These are phyloP conservation scores for Westerdykella ornata DNA, from an alignment of 2,329 filamentous ascomycete genomes.

Conservation along the genomic window DNA sequence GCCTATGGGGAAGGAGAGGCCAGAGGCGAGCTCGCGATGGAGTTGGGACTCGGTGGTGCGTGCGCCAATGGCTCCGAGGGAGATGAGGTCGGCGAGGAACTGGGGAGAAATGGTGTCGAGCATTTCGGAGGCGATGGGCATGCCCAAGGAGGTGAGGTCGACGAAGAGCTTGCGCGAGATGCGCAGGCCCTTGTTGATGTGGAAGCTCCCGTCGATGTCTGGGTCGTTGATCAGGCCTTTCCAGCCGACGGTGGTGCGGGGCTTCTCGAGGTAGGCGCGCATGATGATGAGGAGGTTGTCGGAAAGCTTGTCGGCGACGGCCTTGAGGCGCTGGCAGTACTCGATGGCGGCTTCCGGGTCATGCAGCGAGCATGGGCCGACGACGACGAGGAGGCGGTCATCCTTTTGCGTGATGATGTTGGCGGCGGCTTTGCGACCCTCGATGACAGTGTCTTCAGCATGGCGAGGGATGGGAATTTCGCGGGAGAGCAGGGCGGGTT, in stretches of 20 bases:
- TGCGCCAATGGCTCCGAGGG: conserved; percentile 89
- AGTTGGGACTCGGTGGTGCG: conserved; percentile 95
- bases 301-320: conserved; percentile 69
- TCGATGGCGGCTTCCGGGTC: conserved; percentile 83
- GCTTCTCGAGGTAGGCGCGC: conserved; percentile 98
- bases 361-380: conserved; percentile 95
- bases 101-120: conserved; percentile 97
- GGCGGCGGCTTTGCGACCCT: conserved; percentile 62
- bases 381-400: conserved; percentile 87
- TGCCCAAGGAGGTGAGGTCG: conserved; percentile 76
- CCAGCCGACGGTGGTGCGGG: conserved; percentile 95
- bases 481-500: conserved; percentile 75
- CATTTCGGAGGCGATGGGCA: conserved; percentile 98
- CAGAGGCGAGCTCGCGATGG: conserved; percentile 90
- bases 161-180: conserved; percentile 90
- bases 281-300: conserved; percentile 88
- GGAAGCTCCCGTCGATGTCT: conserved; percentile 92
- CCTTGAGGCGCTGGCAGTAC: conserved; percentile 74
- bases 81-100: conserved; percentile 93
- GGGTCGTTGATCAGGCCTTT: conserved; percentile 99
- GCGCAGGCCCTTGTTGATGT: conserved; percentile 97
- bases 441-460: conserved; percentile 62
- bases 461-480: conserved; percentile 65
- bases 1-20: conserved; percentile 92
- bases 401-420: conserved; percentile 70